Conservation (phyloP, 352 stramenopile genomes). For the Pseudoperonospora humuli region DNA sequence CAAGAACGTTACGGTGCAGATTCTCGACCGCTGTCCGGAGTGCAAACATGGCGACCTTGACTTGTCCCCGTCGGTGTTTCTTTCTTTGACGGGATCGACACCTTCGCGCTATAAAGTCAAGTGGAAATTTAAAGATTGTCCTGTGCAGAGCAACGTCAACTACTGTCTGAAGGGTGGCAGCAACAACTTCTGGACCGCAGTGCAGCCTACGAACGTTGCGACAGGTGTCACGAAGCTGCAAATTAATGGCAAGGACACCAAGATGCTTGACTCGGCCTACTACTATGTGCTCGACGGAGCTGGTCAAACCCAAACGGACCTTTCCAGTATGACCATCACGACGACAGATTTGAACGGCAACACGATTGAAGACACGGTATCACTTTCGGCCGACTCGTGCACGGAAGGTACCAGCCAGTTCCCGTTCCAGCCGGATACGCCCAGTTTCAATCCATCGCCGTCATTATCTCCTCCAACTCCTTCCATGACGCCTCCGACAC, state of each 20-base stretch:
- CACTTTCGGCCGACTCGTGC: slow-evolving; percentile 39
- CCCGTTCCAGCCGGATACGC: slow-evolving; percentile 1
- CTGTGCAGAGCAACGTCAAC: slow-evolving; percentile 38
- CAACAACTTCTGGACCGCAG: slow-evolving; percentile 39
- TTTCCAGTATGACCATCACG: slow-evolving; percentile 29
- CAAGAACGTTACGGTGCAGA: slow-evolving; percentile 41
- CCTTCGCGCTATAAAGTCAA: slow-evolving; percentile 33
- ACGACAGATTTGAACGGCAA: slow-evolving; percentile 54
- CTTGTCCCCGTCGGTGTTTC: slow-evolving; percentile 39
- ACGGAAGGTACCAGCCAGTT: slow-evolving; percentile 47
- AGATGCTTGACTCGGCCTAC: slow-evolving; percentile 56
- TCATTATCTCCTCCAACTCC: too few relatives aligned
- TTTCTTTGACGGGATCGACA: slow-evolving; percentile 31
- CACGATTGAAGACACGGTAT: slow-evolving; percentile 48
- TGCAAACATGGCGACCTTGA: slow-evolving; percentile 60
- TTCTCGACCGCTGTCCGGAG: slow-evolving; percentile 68
- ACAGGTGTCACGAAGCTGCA: slow-evolving; percentile 30
- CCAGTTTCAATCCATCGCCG: not conserved
- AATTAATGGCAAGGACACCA: slow-evolving; percentile 53
- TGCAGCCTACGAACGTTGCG: slow-evolving; percentile 37
- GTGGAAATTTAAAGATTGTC: slow-evolving; percentile 50
- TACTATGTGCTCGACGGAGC: slow-evolving; percentile 50
- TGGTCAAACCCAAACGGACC: slow-evolving; percentile 25
- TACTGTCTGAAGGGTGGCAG: slow-evolving; percentile 47
- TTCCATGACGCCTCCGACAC: slow-evolving; percentile 1